phyloP scores from a whole-genome alignment of 2,329 filamentous ascomycete genomes.

The Diplodia sapinea region DNA sequence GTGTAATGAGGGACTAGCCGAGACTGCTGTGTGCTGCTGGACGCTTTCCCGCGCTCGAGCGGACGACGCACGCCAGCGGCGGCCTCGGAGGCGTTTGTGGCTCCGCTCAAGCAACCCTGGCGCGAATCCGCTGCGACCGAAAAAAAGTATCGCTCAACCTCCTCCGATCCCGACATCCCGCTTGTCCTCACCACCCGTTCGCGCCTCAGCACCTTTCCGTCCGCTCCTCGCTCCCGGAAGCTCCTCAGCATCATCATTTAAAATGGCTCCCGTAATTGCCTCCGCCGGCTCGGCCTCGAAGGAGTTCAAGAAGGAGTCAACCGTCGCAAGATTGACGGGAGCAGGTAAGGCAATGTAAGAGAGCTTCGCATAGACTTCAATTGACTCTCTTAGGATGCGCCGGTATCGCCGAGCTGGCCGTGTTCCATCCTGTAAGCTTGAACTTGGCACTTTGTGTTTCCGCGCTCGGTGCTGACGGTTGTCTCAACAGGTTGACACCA shows the following conservation, averaged over 20 bases:
- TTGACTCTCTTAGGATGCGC: slow-evolving; percentile 70
- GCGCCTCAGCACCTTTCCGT: slow-evolving; percentile 1
- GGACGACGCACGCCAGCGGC: slow-evolving; percentile 11
- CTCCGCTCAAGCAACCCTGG: slow-evolving; percentile 25
- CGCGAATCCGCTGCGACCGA: slow-evolving; percentile 29
- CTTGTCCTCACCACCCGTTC: slow-evolving; percentile 2
- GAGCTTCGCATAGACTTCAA: slow-evolving; percentile 31
- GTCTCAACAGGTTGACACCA: slow-evolving; percentile 83
- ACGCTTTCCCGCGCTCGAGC: neutral
- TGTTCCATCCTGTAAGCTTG: slow-evolving; percentile 80
- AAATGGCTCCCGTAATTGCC: slow-evolving; percentile 26
- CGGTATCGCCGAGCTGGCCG: slow-evolving; percentile 88
- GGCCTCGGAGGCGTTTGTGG: slow-evolving; percentile 24
- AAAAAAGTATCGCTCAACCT: slow-evolving; percentile 31
- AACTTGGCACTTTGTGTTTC: slow-evolving; percentile 30
- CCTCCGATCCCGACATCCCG: slow-evolving; percentile 23
- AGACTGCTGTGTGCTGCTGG: neutral
- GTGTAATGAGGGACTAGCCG: neutral
- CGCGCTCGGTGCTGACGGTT: slow-evolving; percentile 37
- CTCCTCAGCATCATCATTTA: slow-evolving; percentile 1
- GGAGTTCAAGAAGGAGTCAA: slow-evolving; percentile 83
- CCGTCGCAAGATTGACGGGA: slow-evolving; percentile 83
- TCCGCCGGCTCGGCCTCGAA: slow-evolving; percentile 55
- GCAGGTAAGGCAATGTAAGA: slow-evolving; percentile 72
- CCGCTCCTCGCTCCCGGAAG: slow-evolving; percentile 19